These are phyloP conservation scores for Pseudozyma sp. DNA, from an alignment of 1,284 basidiomycete genomes.

Conservation along the genomic window DNA sequence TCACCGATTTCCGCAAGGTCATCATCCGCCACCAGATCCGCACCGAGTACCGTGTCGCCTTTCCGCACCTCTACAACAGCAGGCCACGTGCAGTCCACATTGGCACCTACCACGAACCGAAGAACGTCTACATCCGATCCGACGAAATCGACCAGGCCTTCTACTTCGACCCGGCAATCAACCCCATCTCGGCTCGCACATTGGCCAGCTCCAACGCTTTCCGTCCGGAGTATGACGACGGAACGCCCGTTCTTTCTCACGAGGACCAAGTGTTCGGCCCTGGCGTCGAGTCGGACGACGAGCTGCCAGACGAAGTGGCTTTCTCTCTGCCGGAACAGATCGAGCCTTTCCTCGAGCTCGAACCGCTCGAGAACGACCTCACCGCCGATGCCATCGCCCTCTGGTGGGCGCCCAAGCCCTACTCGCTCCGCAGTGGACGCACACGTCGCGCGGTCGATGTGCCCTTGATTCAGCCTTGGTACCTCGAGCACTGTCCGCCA, in stretches of 20 bases:
- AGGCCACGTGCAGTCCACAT: constrained; percentile 94
- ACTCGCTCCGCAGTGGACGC: constrained; percentile 88
- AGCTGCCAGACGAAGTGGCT: constrained; percentile 75
- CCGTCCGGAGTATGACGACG: constrained; percentile 57
- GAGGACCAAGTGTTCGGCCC: constrained; percentile 91
- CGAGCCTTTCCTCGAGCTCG: constrained; percentile 84
- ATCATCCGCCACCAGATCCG: constrained; percentile 99
- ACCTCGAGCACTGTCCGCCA: constrained; percentile 94
- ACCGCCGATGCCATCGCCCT: constrained; percentile 97
- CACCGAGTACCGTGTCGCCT: constrained; percentile 99
- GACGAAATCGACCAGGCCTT: constrained; percentile 99
- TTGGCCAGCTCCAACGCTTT: constrained; percentile 55
- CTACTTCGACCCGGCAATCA: constrained; percentile 97
- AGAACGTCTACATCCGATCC: constrained; percentile 98
- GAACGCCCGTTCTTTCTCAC: constrained; percentile 75
- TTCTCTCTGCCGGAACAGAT: constrained; percentile 87
- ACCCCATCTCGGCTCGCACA: constrained; percentile 72
- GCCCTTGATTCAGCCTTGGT: constrained; percentile 95
- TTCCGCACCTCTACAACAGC: constrained; percentile 99
- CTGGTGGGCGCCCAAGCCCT: constrained; percentile 99
- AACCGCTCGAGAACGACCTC: constrained; percentile 86
- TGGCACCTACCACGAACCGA: constrained; percentile 90
- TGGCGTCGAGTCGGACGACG: constrained; percentile 76
- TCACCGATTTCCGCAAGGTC: constrained; percentile 99
- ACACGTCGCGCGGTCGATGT: constrained; percentile 95